These are phyloP conservation scores for Colletotrichum sp. DNA, from an alignment of 2,329 filamentous ascomycete species.

Conservation along the genomic window DNA sequence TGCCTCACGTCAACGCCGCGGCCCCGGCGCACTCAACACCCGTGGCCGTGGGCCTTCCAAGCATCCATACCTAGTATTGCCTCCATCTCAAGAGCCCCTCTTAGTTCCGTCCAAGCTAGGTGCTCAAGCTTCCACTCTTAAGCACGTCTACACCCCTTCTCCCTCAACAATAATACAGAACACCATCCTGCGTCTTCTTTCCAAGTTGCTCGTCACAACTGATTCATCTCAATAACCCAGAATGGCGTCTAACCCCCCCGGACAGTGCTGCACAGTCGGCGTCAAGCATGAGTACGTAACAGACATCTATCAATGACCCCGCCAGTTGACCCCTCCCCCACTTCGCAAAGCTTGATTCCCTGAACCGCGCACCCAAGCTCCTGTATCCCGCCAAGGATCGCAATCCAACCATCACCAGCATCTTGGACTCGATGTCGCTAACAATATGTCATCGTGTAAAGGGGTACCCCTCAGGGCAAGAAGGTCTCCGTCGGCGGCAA, in stretches of 20 bases:
- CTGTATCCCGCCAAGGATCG: neutral
- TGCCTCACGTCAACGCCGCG: constrained; percentile 11
- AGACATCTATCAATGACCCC: neutral
- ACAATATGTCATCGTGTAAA: constrained; percentile 26
- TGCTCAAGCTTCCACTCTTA: neutral
- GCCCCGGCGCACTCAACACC: neutral
- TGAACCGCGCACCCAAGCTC: neutral
- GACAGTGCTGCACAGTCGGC: constrained; percentile 57
- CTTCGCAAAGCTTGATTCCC: neutral
- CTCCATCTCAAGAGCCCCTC: neutral
- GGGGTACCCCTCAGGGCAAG: constrained; percentile 53
- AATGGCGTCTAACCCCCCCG: constrained; percentile 62
- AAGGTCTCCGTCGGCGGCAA: constrained; percentile 48
- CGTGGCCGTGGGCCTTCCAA: neutral
- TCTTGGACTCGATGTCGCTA: neutral
- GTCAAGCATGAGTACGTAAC: constrained; percentile 57
- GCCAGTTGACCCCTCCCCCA: constrained; percentile 9
- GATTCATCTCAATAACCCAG: neutral
- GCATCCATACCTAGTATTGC: neutral
- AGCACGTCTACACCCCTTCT: neutral
- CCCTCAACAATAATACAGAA: neutral
- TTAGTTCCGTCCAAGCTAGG: neutral
- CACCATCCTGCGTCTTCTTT: neutral
- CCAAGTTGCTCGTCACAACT: neutral
- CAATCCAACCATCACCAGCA: neutral